Conservation (phyloP, 345 rosid genomes). For the Noccaea bulbosa region DNA sequence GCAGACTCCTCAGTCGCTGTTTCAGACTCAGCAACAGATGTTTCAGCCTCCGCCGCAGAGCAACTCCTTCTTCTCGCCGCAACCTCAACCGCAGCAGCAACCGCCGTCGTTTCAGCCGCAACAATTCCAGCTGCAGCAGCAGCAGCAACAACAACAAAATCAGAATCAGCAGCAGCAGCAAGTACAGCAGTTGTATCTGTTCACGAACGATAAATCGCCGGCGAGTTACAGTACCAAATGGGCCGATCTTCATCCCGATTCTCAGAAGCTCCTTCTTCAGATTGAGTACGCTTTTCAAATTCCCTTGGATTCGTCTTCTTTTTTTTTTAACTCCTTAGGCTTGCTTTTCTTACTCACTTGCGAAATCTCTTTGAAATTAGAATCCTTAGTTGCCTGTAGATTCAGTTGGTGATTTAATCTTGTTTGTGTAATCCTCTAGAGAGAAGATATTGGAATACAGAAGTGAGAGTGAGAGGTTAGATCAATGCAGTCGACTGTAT, state of each 20-base stretch:
- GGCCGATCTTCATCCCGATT: slow-evolving; percentile 96
- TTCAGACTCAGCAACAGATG: slow-evolving; percentile 40
- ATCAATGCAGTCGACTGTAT: slow-evolving; percentile 89
- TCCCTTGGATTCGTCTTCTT: slow-evolving; percentile 7
- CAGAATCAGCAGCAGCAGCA: slow-evolving; percentile 53
- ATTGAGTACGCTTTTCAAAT: slow-evolving; percentile 62
- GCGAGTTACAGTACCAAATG: slow-evolving; percentile 91
- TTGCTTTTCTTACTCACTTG: slow-evolving; percentile 20
- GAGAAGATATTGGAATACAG: slow-evolving; percentile 76
- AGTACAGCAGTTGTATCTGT: slow-evolving; percentile 69
- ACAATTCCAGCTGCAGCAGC: slow-evolving; percentile 51
- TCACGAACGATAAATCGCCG: slow-evolving; percentile 84
- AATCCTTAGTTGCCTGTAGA: slow-evolving; percentile 13
- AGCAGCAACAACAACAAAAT: slow-evolving; percentile 48
- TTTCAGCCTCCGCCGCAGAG: slow-evolving; percentile 57
- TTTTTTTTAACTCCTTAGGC: neutral
- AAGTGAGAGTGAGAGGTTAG: slow-evolving; percentile 91
- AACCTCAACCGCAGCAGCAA: slow-evolving; percentile 42
- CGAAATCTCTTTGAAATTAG: neutral
- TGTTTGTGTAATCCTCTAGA: slow-evolving; percentile 50
- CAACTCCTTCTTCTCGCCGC: slow-evolving; percentile 53
- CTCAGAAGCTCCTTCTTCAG: slow-evolving; percentile 79
- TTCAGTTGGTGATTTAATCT: neutral
- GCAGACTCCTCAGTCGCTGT: slow-evolving; percentile 41
- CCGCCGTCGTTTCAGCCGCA: slow-evolving; percentile 43